Conservation (phyloP, 1,139 yeast genomes). For the Sugiyamaella xylanicola region DNA sequence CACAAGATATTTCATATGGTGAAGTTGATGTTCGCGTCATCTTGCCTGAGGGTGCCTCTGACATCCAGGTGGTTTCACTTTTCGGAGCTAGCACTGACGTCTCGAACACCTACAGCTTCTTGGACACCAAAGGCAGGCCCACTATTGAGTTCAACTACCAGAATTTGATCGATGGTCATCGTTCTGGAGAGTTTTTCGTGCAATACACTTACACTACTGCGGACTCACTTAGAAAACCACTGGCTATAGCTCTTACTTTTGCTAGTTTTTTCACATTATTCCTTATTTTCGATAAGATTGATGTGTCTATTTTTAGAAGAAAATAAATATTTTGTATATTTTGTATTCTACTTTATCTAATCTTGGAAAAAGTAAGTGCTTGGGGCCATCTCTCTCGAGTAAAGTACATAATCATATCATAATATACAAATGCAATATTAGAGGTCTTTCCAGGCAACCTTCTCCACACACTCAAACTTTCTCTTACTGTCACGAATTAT, state of each 20-base stretch:
- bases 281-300: conserved; percentile 52
- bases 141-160: conserved; percentile 64
- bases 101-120: conserved; percentile 54
- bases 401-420: neutral
- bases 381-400: too few relatives aligned
- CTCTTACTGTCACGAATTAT: conserved; percentile 52
- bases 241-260: conserved; percentile 64
- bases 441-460: conserved; percentile 60
- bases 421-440: conserved; percentile 37
- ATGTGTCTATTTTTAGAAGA: conserved; percentile 36
- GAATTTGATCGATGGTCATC: conserved; percentile 72
- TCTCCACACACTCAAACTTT: conserved; percentile 57
- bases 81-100: conserved; percentile 42
- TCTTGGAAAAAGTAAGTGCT: too few relatives aligned
- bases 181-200: conserved; percentile 57
- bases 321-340: conserved; percentile 1
- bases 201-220: conserved; percentile 61
- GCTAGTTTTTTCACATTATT: conserved; percentile 63
- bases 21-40: conserved; percentile 62
- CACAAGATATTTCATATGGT: conserved; percentile 65
- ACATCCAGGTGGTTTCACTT: conserved; percentile 62
- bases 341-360: too few relatives aligned
- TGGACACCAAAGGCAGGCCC: conserved; percentile 84
- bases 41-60: conserved; percentile 86
- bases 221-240: conserved; percentile 64